These are phyloP conservation scores for Auricularia sp. DNA, from an alignment of 768 basidiomycete species.

Conservation along the genomic window DNA sequence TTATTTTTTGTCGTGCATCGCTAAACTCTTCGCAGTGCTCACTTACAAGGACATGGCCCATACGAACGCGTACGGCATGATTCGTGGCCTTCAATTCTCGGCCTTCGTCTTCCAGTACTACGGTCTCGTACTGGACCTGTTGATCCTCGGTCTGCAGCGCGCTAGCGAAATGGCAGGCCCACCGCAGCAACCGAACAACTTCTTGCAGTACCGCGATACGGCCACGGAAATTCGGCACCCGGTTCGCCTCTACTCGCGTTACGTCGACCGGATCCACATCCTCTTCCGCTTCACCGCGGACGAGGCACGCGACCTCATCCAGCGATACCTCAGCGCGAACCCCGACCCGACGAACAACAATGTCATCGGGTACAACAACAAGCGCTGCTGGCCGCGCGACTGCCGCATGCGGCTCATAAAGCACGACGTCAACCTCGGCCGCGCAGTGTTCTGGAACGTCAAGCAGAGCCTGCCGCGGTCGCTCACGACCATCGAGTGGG, in stretches of 20 bases:
- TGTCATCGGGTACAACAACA: slow-evolving; percentile 98
- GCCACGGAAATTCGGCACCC: slow-evolving; percentile 94
- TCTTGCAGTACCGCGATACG: slow-evolving; percentile 93
- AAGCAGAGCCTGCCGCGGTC: slow-evolving; percentile 94
- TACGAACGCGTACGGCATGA: slow-evolving; percentile 93
- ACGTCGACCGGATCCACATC: slow-evolving; percentile 89
- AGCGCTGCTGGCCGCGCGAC: slow-evolving; percentile 97
- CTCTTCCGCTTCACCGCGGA: slow-evolving; percentile 97
- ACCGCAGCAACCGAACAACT: slow-evolving; percentile 94
- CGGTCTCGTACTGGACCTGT: slow-evolving; percentile 86
- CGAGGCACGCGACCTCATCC: slow-evolving; percentile 93
- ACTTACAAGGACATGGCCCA: slow-evolving; percentile 99
- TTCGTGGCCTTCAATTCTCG: slow-evolving; percentile 96
- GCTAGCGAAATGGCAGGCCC: slow-evolving; percentile 99
- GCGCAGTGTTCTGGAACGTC: slow-evolving; percentile 99
- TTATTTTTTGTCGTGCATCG: neutral
- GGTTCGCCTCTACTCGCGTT: slow-evolving; percentile 95
- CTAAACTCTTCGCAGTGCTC: slow-evolving; percentile 35
- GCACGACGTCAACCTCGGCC: slow-evolving; percentile 96
- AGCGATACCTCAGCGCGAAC: slow-evolving; percentile 92
- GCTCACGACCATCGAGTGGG: slow-evolving; percentile 98
- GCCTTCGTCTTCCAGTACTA: slow-evolving; percentile 99
- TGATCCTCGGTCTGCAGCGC: slow-evolving; percentile 93
- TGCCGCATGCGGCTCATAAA: slow-evolving; percentile 99
- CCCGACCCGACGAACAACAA: slow-evolving; percentile 99